Percentiles rank a stretch among this genome's conserved stretches.
phyloP scores from a whole-genome alignment of 352 stramenopile genomes.

The Globisporangium spinosum region DNA sequence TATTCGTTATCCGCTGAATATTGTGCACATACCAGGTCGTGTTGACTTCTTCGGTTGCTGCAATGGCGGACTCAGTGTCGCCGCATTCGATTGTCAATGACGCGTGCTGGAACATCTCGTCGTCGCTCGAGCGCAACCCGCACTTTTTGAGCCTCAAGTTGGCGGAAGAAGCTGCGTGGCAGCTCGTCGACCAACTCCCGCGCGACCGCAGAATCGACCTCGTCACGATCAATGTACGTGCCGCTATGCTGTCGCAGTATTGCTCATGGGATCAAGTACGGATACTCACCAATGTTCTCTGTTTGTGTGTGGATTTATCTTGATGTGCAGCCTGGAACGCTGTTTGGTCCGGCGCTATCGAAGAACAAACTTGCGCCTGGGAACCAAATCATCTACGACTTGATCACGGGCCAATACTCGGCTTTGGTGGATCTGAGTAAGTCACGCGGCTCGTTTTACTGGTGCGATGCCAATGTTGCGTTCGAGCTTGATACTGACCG shows the following conservation, averaged over 20 bases:
- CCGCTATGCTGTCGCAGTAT: not conserved
- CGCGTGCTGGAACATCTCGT: slow-evolving; percentile 83
- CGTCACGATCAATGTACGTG: slow-evolving; percentile 80
- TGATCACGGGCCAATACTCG: slow-evolving; percentile 85
- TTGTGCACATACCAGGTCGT: slow-evolving; percentile 37
- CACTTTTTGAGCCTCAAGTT: slow-evolving; percentile 88
- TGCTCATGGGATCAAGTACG: not conserved
- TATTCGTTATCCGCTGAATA: not conserved
- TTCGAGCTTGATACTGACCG: not conserved
- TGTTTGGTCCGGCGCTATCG: slow-evolving; percentile 78
- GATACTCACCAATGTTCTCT: not conserved
- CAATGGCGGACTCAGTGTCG: slow-evolving; percentile 78
- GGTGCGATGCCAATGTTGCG: not conserved
- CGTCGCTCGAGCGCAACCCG: slow-evolving; percentile 78
- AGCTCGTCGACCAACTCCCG: slow-evolving; percentile 83
- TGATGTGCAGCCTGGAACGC: slow-evolving; percentile 52
- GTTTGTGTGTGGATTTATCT: not conserved
- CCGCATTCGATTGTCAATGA: slow-evolving; percentile 83
- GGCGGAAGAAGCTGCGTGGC: slow-evolving; percentile 83
- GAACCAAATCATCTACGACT: slow-evolving; percentile 86
- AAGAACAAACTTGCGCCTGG: slow-evolving; percentile 81
- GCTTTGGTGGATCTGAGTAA: slow-evolving; percentile 82
- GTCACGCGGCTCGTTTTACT: slow-evolving; percentile 5
- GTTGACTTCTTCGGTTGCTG: slow-evolving; percentile 80
- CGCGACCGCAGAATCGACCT: slow-evolving; percentile 80